Percentiles rank a stretch among this genome's conserved stretches.
Conservation (phyloP, 2,329 filamentous ascomycete species). For the Septoria linicola region DNA sequence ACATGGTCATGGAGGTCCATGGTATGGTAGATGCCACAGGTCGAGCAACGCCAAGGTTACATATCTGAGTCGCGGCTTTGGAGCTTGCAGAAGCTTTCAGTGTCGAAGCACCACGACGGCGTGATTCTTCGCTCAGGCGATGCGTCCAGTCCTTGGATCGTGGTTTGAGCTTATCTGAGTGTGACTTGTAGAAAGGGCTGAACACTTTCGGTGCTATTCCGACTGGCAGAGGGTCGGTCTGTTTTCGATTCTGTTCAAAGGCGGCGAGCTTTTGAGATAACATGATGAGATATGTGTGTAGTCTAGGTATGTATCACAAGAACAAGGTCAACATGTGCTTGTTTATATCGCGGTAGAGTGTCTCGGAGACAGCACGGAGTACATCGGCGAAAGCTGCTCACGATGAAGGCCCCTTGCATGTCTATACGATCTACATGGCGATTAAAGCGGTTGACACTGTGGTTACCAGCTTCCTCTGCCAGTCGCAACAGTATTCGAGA, state of each 20-base stretch:
- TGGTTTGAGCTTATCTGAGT: neutral
- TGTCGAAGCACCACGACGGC: slow-evolving; percentile 14
- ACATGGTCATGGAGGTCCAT: slow-evolving; percentile 20
- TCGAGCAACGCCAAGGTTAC: slow-evolving; percentile 23
- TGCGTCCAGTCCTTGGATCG: slow-evolving; percentile 13
- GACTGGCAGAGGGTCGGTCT: slow-evolving; percentile 10
- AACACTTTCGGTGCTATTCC: slow-evolving; percentile 24
- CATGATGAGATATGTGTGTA: neutral
- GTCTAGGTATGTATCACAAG: neutral
- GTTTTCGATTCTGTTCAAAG: slow-evolving; percentile 14
- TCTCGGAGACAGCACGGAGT: too few relatives aligned
- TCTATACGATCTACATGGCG: too few relatives aligned
- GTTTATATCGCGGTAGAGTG: too few relatives aligned
- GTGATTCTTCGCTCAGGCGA: slow-evolving; percentile 19
- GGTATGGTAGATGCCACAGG: slow-evolving; percentile 18
- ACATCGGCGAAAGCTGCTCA: too few relatives aligned
- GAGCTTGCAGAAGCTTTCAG: slow-evolving; percentile 22
- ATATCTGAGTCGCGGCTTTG: slow-evolving; percentile 8
- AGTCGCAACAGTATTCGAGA: too few relatives aligned
- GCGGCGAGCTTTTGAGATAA: slow-evolving; percentile 16
- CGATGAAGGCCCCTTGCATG: too few relatives aligned
- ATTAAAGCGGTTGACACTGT: too few relatives aligned
- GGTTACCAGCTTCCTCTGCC: too few relatives aligned
- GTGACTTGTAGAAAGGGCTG: slow-evolving; percentile 9
- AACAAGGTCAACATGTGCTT: too few relatives aligned